phyloP scores from a whole-genome alignment of 2,329 filamentous ascomycete genomes.

The Bipolaris sorokiniana region DNA sequence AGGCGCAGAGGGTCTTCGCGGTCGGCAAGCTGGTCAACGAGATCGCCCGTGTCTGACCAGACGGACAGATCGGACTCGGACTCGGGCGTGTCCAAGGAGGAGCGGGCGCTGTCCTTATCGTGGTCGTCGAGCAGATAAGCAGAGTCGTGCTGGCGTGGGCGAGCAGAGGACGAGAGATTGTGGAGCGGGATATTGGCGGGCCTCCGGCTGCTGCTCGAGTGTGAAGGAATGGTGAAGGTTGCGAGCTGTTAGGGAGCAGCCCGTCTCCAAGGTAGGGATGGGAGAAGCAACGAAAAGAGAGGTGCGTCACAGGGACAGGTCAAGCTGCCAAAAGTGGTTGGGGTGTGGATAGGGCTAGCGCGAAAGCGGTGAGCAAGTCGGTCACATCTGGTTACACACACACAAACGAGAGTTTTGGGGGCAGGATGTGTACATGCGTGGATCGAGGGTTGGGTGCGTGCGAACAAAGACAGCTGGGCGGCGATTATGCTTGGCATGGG shows the following conservation, averaged over 20 bases:
- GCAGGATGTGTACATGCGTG: constrained; percentile 36
- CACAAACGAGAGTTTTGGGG: constrained; percentile 1
- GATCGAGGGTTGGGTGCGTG: constrained; percentile 33
- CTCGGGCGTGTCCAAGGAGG: constrained; percentile 62
- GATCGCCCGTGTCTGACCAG: constrained; percentile 94
- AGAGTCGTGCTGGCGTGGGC: constrained; percentile 48
- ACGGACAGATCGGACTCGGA: constrained; percentile 73
- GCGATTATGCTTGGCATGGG: constrained; percentile 7
- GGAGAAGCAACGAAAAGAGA: constrained; percentile 33
- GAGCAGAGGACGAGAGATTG: constrained; percentile 63
- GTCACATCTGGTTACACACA: constrained; percentile 43
- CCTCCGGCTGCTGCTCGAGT: constrained; percentile 66
- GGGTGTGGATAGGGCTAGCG: constrained; percentile 24
- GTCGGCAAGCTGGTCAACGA: constrained; percentile 87
- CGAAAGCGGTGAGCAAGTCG: constrained; percentile 39
- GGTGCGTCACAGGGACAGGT: constrained; percentile 44
- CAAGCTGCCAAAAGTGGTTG: constrained; percentile 22
- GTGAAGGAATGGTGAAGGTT: constrained; percentile 80
- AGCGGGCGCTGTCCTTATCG: constrained; percentile 60
- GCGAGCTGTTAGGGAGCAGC: constrained; percentile 65
- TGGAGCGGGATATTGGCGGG: constrained; percentile 89
- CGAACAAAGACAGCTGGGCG: constrained; percentile 15
- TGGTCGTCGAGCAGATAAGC: constrained; percentile 52
- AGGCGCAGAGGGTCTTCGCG: constrained; percentile 80
- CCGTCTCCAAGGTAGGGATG: constrained; percentile 39